Conservation (phyloP, 805 yeast genomes). For the Saccharomycopsis olivae region DNA sequence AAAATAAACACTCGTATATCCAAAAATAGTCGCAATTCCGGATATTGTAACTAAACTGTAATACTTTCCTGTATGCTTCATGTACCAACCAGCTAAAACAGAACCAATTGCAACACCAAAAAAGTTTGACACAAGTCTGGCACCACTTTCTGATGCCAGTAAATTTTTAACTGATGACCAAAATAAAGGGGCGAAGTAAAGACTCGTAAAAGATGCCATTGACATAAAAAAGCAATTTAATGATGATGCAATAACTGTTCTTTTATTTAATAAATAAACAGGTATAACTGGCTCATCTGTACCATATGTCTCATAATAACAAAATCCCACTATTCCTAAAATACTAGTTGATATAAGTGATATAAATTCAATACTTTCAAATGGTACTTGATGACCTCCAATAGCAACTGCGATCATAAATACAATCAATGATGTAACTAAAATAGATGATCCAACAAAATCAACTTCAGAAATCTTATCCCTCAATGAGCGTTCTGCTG, state of each 20-base stretch:
- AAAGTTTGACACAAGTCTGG: constrained; percentile 48
- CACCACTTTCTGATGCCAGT: constrained; percentile 47
- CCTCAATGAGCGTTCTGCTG: too few relatives aligned
- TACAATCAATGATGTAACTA: constrained; percentile 48
- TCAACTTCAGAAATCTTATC: constrained; percentile 55
- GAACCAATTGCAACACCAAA: constrained; percentile 62
- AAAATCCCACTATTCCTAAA: constrained; percentile 31
- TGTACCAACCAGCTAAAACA: constrained; percentile 52
- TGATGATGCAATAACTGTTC: constrained; percentile 56
- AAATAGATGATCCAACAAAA: constrained; percentile 49
- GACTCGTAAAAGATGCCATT: constrained; percentile 51
- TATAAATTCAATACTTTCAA: constrained; percentile 34
- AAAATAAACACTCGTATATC: constrained; percentile 30
- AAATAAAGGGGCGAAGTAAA: constrained; percentile 65
- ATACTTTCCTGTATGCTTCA: constrained; percentile 60
- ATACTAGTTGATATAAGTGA: constrained; percentile 26
- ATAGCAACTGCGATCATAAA: constrained; percentile 56
- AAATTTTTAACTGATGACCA: constrained; percentile 43
- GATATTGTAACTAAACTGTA: constrained; percentile 34
- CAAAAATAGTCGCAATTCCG: constrained; percentile 36
- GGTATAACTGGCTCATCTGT: constrained; percentile 64
- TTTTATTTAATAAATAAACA: constrained; percentile 40
- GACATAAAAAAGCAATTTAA: constrained; percentile 61
- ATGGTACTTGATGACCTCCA: constrained; percentile 47
- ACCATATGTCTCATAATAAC: constrained; percentile 37